Base-by-base conservation (phyloP, 441 rosid genomes). In the Euphorbia schlechtendalii region DNA sequence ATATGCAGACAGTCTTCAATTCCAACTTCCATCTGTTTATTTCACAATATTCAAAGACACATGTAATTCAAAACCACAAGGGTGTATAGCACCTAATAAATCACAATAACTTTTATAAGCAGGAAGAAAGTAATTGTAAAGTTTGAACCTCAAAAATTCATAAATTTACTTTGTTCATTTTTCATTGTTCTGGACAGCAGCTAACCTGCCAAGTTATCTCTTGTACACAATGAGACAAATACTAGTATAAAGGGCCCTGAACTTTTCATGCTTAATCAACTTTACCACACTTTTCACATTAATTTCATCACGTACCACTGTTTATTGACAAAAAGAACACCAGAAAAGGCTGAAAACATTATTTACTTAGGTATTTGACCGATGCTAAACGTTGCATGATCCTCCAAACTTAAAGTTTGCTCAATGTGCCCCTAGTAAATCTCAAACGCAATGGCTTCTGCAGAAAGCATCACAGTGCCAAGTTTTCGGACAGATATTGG, bases 1-100 rank as follows among this genome's bases (percentile, higher is more conserved):
- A 95, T 95, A 72, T 95, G 99, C 15, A 95, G 73, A 73, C 99
- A 95, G 62, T 95, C 98, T 75, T 92, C 98, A 6, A 95, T 92
- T 62, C 99, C 99, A 61, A 95, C 98, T 88, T 95, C 99, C 99
- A 95, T 92, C 97, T 92, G 78, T 65, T n/a, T n/a, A n/a, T n/a
- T n/a, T n/a, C n/a, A n/a, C n/a, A n/a, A n/a, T n/a, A 48, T 0
- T n/a, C 17, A 7, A 36, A 55, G 34, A 40, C 60, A 65, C 24
- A 22, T 17, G 2, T 7, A 12, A 25, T 36, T 54, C 46, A 24
- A 21, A 32, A 32, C 7, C 7, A 2, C 3, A 32, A 32, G 36
- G 14, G 41, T 38, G 11, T 38, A 1, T 12, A 48, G 18, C 53
- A 48, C 18, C 6, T 48, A 48, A 48, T 4, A 17, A 48, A 48